These are phyloP conservation scores for Colletotrichum sp. DNA, from an alignment of 2,329 filamentous ascomycete genomes.

Conservation along the genomic window DNA sequence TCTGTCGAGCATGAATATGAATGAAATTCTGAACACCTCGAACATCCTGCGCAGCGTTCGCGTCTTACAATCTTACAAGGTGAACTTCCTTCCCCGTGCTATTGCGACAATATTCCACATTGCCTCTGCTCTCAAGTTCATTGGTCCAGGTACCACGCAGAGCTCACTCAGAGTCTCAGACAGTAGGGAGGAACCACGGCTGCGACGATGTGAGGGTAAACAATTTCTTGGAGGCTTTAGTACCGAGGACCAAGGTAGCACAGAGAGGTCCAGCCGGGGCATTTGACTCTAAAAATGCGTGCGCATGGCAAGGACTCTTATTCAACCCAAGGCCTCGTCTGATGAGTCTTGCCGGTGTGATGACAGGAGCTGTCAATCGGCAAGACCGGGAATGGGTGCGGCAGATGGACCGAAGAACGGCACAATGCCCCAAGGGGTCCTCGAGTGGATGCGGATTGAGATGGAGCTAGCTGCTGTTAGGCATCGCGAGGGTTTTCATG, in stretches of 20 bases:
- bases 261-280: neutral
- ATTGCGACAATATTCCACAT: neutral
- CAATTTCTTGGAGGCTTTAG: neutral
- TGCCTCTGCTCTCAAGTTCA: neutral
- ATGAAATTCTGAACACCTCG: neutral
- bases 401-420: neutral
- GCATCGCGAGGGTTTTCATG: accelerated
- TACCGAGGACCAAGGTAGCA: neutral
- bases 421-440: neutral
- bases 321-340: neutral
- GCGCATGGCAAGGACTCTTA: neutral
- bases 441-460: neutral
- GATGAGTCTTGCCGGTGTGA: neutral
- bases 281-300: neutral
- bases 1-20: neutral
- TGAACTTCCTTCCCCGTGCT: neutral
- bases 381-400: neutral
- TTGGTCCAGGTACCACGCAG: neutral
- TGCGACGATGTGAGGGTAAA: neutral
- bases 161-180: neutral
- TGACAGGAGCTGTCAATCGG: neutral
- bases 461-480: neutral
- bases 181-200: neutral
- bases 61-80: neutral
- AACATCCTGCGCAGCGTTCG: neutral